Percentiles rank a stretch among this genome's conserved stretches.
phyloP scores from a whole-genome alignment of 225 moss, liverwort and hornwort species.

The Anthoceros angustus region DNA sequence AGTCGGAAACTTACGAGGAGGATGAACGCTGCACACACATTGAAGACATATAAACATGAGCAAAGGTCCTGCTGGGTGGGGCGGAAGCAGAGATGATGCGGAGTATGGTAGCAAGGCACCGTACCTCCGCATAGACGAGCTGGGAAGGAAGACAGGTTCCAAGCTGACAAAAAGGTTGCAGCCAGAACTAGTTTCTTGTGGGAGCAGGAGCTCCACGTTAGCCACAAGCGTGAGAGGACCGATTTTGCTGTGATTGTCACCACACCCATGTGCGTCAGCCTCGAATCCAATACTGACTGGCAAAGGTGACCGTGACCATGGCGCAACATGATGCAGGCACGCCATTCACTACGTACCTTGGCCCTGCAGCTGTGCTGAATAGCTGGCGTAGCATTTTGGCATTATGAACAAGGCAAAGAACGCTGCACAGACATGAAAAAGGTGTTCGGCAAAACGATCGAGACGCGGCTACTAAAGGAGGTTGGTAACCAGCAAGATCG shows the following conservation, averaged over 20 bases:
- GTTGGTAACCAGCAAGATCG: not conserved
- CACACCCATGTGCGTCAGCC: not conserved
- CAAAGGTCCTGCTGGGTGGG: not conserved
- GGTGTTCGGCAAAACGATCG: not conserved
- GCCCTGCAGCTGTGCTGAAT: conserved; percentile 61
- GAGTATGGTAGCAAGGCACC: conserved; percentile 7
- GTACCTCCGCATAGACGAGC: conserved; percentile 88
- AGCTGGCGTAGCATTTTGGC: conserved; percentile 57
- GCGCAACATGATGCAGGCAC: not conserved
- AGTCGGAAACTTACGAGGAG: conserved; percentile 44
- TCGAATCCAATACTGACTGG: not conserved
- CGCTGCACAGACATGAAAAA: conserved; percentile 22
- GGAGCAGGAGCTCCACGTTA: conserved; percentile 53
- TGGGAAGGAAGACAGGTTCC: conserved; percentile 76
- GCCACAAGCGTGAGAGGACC: conserved; percentile 33
- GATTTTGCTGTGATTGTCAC: conserved; percentile 36
- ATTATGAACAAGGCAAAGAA: conserved; percentile 62
- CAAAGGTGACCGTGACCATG: not conserved
- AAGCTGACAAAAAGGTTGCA: conserved; percentile 54
- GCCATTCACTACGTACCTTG: conserved; percentile 30
- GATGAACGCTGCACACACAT: conserved; percentile 34
- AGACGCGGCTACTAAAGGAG: not conserved
- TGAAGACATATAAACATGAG: not conserved
- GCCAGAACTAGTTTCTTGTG: conserved; percentile 72
- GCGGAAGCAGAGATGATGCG: not conserved